A percentile compares a stretch with the other conserved stretches of the same genome.
Conservation (phyloP, 306 rosid genomes). For the Cucurbita argyrosperma region DNA sequence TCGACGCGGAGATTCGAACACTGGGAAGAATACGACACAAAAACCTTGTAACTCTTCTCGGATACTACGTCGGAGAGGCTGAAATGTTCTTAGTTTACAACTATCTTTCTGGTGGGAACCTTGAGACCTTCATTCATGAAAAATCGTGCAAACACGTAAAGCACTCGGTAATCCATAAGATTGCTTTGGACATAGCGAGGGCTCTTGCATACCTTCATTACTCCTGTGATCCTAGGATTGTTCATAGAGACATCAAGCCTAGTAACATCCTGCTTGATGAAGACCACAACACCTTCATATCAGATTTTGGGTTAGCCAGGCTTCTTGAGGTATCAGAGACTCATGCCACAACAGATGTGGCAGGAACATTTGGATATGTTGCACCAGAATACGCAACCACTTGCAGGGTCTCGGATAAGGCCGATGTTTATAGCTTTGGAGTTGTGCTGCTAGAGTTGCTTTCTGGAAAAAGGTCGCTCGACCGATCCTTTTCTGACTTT, state of each 20-base stretch:
- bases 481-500: constrained; percentile 48
- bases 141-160: constrained; percentile 25
- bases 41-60: constrained; percentile 62
- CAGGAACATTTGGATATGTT: constrained; percentile 66
- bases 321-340: constrained; percentile 56
- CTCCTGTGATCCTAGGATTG: constrained; percentile 52
- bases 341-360: constrained; percentile 66
- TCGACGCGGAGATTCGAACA: constrained; percentile 59
- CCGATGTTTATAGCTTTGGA: constrained; percentile 60
- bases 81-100: constrained; percentile 64
- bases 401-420: constrained; percentile 56
- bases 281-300: constrained; percentile 42
- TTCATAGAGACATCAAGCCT: constrained; percentile 71
- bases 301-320: constrained; percentile 61
- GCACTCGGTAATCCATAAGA: constrained; percentile 45
- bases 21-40: constrained; percentile 52
- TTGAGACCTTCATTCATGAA: constrained; percentile 47
- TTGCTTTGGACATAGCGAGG: constrained; percentile 46
- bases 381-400: constrained; percentile 72
- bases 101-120: constrained; percentile 62
- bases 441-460: constrained; percentile 53
- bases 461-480: constrained; percentile 52
- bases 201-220: constrained; percentile 59
- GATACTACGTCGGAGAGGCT: constrained; percentile 45
- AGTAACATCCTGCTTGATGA: constrained; percentile 61